phyloP scores from a whole-genome alignment of 768 basidiomycete genomes.

The Austroboletus eburneus region DNA sequence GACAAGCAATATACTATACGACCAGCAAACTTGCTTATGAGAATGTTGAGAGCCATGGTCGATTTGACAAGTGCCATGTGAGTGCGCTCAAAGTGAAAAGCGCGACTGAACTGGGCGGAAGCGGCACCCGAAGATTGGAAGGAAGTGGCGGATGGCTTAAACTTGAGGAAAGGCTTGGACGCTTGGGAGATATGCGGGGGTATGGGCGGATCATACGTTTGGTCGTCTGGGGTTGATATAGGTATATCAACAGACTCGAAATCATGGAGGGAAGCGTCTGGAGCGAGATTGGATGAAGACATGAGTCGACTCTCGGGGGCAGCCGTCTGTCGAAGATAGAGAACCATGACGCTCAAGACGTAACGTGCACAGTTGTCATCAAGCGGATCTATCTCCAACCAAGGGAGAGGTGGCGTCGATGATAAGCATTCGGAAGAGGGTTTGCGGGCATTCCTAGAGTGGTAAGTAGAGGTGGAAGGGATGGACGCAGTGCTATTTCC shows the following conservation, averaged over 20 bases:
- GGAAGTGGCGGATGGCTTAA: constrained; percentile 39
- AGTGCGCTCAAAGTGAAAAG: constrained; percentile 53
- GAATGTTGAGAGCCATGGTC: constrained; percentile 48
- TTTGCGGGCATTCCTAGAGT: constrained; percentile 31
- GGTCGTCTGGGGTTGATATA: constrained; percentile 20
- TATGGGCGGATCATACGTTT: constrained; percentile 22
- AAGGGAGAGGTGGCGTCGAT: constrained; percentile 36
- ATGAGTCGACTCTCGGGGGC: constrained; percentile 51
- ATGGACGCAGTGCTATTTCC: constrained; percentile 33
- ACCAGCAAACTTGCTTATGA: constrained; percentile 70
- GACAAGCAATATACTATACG: constrained; percentile 84
- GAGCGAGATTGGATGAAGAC: constrained; percentile 57
- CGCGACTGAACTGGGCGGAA: constrained; percentile 22
- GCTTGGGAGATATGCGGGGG: constrained; percentile 41
- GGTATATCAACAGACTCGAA: constrained; percentile 56
- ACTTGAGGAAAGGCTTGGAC: constrained; percentile 27
- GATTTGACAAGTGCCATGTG: constrained; percentile 57
- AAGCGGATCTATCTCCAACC: constrained; percentile 65
- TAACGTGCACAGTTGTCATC: constrained; percentile 82
- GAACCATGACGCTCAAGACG: constrained; percentile 74
- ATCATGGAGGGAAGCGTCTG: constrained; percentile 65
- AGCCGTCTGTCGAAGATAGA: constrained; percentile 74
- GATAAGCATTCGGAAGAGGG: constrained; percentile 39
- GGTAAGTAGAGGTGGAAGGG: constrained; percentile 25
- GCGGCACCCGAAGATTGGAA: constrained; percentile 37